Evolutionary conservation across 805 yeast genomes (phyloP), one percentile per base, ranked within the genome.

Genomic region (Priceomyces haplophilus): DNA sequence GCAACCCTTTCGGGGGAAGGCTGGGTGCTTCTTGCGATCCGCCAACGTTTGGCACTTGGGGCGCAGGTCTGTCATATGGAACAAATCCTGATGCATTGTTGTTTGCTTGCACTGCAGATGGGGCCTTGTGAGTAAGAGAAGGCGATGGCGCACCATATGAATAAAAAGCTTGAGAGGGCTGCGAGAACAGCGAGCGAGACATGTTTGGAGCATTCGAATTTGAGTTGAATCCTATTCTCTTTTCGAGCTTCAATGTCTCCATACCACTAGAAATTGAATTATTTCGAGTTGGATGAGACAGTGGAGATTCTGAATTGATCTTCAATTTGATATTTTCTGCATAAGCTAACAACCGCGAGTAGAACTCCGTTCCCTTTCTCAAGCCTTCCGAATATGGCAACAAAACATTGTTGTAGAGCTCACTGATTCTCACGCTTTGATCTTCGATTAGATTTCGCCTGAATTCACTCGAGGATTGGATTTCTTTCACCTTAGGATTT

Each of bases 361-460:
- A 91, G 55, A 88, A 86, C 8, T 64, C 72, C 7, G 63, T 52
- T 0, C 95, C 95, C 49, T 79, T 81, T 12, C 65, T 61, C 42
- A 79, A 58, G 4, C 95, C 96, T 5, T 66, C 65, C 10, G 67
- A 60, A 50, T 81, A 83, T 12, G 74, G 73, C 29, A 69, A 69
- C 82, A 90, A 88, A 15, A 67, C 64, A 5, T 50, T 51, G 6
- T 74, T 69, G 51, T 73, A 76, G 1, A 88, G 82, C 5, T 63
- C 4, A 63, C 67, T 38, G 72, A 72, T 51, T 68, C 64, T 55
- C 61, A 51, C 42, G 50, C 54, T 40, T 53, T 59, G 62, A 58
- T 56, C 60, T 50, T 49, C 46, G 54, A 55, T 46, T 61, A 64
- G 52, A 59, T 62, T 57, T 24, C 52, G 58, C 42, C 41, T 74